Base-by-base conservation (phyloP, 2,329 filamentous ascomycete species). In the Colletotrichum magnum region DNA sequence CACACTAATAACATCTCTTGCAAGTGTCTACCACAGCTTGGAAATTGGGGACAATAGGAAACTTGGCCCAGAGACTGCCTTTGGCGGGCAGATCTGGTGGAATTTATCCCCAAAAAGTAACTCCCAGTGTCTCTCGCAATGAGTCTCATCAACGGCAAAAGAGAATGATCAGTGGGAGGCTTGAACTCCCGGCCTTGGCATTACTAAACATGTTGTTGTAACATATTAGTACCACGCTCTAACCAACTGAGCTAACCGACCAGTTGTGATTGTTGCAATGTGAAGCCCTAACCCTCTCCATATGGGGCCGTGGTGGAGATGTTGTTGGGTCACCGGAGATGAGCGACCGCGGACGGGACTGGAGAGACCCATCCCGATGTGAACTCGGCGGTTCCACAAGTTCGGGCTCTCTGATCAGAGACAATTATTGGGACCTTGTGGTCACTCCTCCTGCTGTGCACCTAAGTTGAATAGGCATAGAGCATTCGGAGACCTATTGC, bases 181-280 rank as follows among this genome's bases (percentile, higher is more conserved):
- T 69, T 66, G 66, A 69, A 66, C 66, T 69, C 66, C 66, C 66
- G 66, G 43, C 66, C 66, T 69, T 69, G 66, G 66, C 66, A 69
- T 69, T 58, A 69, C 66, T 39, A 13, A 66, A 61, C 12, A 69
- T 66, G 26, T 47, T n/a, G 21, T 5, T 32, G 21, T 69, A 26
- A 66, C 43, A 57, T 69, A 69, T 69, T 69, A 69, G 66, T 69
- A 69, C 66, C 66, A 69, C 66, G 66, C 66, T 69, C 66, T 69
- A 69, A 66, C 66, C 66, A 69, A 66, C 66, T 69, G 62, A 69
- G 66, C 66, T 69, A 69, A 69, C 66, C 66, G 62, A 69, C 66
- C 62, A 13, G 24, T 48, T 13, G 18, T 24, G 50, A 18, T 28
- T 66, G 5, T 6, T 53, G 10, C 3, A 0, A 0, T 0, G 1